Percentiles rank a stretch among this genome's conserved stretches.
These are phyloP conservation scores for Drechslerella dactyloides DNA, from an alignment of 2,329 filamentous ascomycete species.

Conservation along the genomic window DNA sequence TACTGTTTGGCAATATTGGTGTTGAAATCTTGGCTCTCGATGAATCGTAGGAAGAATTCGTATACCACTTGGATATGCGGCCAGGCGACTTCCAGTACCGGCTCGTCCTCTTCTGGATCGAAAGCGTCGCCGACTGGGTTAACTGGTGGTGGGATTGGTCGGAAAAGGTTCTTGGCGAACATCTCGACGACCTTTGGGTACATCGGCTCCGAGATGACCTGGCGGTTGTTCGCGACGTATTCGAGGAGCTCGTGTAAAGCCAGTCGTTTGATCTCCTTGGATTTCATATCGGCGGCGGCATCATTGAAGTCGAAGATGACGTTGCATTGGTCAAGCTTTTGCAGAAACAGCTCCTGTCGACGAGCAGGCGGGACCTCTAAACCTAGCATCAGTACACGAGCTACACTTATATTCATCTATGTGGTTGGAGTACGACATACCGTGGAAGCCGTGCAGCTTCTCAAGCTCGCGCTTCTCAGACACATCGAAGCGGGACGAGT, in stretches of 20 bases:
- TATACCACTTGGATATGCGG: slow-evolving; percentile 99
- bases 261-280: slow-evolving; percentile 97
- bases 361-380: slow-evolving; percentile 88
- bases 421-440: slow-evolving; percentile 40
- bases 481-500: slow-evolving; percentile 97
- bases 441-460: slow-evolving; percentile 93
- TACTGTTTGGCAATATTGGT: slow-evolving; percentile 99
- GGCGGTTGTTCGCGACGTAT: slow-evolving; percentile 97
- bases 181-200: slow-evolving; percentile 98
- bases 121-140: slow-evolving; percentile 98
- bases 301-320: slow-evolving; percentile 99
- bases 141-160: slow-evolving; percentile 93
- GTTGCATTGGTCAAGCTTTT: slow-evolving; percentile 99
- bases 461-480: slow-evolving; percentile 95
- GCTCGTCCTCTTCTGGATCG: slow-evolving; percentile 97
- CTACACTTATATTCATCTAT: slow-evolving; percentile 18
- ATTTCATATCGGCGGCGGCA: slow-evolving; percentile 97
- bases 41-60: slow-evolving; percentile 98
- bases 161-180: slow-evolving; percentile 98
- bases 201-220: slow-evolving; percentile 98
- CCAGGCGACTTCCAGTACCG: slow-evolving; percentile 97
- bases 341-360: slow-evolving; percentile 97
- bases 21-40: slow-evolving; percentile 99
- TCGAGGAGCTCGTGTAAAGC: slow-evolving; percentile 95
- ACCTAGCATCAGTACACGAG: slow-evolving; percentile 13